Base-by-base conservation (phyloP, 306 rosid genomes). In the Quillaja saponaria region DNA sequence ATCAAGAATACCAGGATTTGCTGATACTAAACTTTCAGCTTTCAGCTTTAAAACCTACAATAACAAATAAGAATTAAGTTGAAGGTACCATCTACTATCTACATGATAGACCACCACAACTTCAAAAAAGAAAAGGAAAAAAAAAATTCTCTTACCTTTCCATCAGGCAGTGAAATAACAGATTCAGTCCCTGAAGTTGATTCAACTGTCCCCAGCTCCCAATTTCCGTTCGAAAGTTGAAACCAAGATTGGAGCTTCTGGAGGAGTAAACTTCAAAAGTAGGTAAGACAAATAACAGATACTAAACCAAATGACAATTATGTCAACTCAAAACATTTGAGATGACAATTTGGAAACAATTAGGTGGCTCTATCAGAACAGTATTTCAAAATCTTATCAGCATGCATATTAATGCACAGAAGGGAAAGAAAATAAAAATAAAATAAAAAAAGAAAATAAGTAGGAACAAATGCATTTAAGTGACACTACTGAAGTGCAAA, bases 1-100 rank as follows among this genome's bases (percentile, higher is more conserved):
- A 71, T 89, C 95, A 49, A 92, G 99, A 76, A 92, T 92, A 68
- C 89, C 95, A 41, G 99, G 99, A 83, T 92, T 92, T 69, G 99
- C 99, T 10, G 90, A 66, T 47, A 89, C 78, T 85, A 92, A 81
- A 62, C 34, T 76, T 57, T 92, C 99, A 66, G 84, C 64, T 74
- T 83, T 81, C 46, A 85, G 89, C 70, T 80, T 89, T 45, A 80
- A 80, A 77, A 87, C 91, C 99, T 92, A 69, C 57, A 51, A 67
- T 15, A 19, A 39, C 34, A 62, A 67, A 21, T 8, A 19, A 14
- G 34, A 41, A 46, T 58, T 40, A 57, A 48, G 63, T 34, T 57
- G 56, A 71, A 5, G 7, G 10, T 5, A 5, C 6, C 40, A 6
- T 37, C 10, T 37, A 37, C 40, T 37, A 5, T 37, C 40, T 6